A percentile compares a stretch with the other conserved stretches of the same genome.
phyloP scores from a whole-genome alignment of 1,284 basidiomycete genomes.

The Omphalotus olearius region DNA sequence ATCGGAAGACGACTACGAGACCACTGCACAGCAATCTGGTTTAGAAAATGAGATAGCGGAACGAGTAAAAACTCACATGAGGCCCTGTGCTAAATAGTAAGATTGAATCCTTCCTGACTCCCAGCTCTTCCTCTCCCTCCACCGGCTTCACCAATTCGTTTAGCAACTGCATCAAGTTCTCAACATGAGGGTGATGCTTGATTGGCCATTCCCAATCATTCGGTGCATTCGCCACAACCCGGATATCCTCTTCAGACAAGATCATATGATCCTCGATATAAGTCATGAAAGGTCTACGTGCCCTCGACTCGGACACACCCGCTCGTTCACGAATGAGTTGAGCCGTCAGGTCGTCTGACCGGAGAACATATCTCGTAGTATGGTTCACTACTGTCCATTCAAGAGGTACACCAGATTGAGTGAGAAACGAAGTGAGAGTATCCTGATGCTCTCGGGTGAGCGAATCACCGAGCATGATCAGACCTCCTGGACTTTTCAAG shows the following conservation, averaged over 20 bases:
- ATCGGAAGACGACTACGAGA: conserved; percentile 1
- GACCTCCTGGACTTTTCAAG: conserved; percentile 11
- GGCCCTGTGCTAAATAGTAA: conserved; percentile 8
- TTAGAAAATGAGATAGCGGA: background rate
- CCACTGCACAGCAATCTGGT: background rate
- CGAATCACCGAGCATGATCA: conserved; percentile 8
- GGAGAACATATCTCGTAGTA: conserved; percentile 2
- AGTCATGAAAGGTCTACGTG: conserved; percentile 11
- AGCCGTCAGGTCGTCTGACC: conserved; percentile 2
- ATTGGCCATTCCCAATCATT: conserved; percentile 2
- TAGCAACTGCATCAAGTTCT: conserved; percentile 6
- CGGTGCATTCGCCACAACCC: conserved; percentile 1
- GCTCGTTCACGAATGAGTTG: conserved; percentile 3
- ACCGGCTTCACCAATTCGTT: conserved; percentile 5
- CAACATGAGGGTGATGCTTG: background rate
- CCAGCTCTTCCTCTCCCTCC: conserved; percentile 1
- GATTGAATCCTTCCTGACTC: conserved; percentile 7
- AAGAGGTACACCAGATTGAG: too few relatives aligned
- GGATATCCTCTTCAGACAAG: conserved; percentile 1
- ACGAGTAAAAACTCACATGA: conserved; percentile 2
- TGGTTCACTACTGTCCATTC: background rate
- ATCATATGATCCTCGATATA: conserved; percentile 10
- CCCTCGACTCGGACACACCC: conserved; percentile 9
- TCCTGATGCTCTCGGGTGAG: too few relatives aligned
- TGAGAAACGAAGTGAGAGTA: too few relatives aligned